Conservation (phyloP, 352 stramenopile species). For the Pythium sukuiense region DNA sequence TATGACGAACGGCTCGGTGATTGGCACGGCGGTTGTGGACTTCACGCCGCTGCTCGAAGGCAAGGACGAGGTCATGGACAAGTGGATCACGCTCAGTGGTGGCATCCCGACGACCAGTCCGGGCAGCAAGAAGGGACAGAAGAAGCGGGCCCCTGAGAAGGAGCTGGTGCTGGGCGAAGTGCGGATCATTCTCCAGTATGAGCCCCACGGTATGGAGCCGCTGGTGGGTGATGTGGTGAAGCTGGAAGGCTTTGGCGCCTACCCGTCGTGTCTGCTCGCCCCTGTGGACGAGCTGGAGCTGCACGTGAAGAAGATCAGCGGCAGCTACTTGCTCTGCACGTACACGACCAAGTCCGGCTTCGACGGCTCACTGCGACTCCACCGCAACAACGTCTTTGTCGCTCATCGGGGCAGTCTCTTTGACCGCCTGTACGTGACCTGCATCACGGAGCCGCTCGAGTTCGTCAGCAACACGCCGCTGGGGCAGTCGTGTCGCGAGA, state of each 20-base stretch:
- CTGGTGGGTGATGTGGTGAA: conserved; percentile 71
- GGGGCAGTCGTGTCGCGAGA: conserved; percentile 50
- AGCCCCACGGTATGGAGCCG: conserved; percentile 77
- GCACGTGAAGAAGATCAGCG: conserved; percentile 79
- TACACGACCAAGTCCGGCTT: conserved; percentile 72
- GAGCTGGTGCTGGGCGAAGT: conserved; percentile 69
- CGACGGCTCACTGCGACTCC: conserved; percentile 55
- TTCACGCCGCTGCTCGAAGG: conserved; percentile 72
- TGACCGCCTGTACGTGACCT: conserved; percentile 69
- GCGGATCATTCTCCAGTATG: conserved; percentile 76
- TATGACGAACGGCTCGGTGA: conserved; percentile 74
- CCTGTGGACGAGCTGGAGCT: conserved; percentile 74
- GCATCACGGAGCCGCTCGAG: conserved; percentile 67
- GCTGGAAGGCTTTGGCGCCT: conserved; percentile 73
- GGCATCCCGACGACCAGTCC: conserved; percentile 28
- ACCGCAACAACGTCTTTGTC: conserved; percentile 82
- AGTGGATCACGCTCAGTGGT: conserved; percentile 71
- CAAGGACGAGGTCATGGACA: conserved; percentile 78
- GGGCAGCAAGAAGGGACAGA: conserved; percentile 27
- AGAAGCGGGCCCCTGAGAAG: conserved; percentile 41
- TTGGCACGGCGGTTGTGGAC: conserved; percentile 67
- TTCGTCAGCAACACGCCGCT: conserved; percentile 69
- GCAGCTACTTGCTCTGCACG: conserved; percentile 71
- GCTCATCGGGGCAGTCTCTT: conserved; percentile 66
- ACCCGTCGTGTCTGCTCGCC: conserved; percentile 62